Base-by-base conservation (phyloP, 768 basidiomycete species). In the Chalciporus pseudorubinellus region DNA sequence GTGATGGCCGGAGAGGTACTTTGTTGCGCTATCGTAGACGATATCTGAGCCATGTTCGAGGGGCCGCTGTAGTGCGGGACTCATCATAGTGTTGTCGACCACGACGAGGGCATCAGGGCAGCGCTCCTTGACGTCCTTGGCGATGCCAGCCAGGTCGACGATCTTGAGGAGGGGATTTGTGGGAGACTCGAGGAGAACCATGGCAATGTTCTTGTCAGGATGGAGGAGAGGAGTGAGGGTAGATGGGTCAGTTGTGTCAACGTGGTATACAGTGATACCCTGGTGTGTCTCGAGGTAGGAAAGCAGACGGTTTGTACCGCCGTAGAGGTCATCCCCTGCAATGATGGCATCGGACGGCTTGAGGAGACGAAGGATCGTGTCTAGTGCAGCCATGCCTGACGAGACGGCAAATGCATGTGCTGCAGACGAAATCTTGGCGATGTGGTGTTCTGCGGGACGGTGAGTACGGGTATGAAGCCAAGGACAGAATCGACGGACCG, bases 41-140 rank as follows among this genome's bases (percentile, higher is more conserved):
- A 99, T 84, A 66, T 99, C 97, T 43, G 92, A 92, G 14, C 95
- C 97, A 50, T 97, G 87, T 63, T 98, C 93, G 33, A 98, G 80
- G 11, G 97, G 97, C 51, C 95, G 76, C 66, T 95, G 94, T 8
- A 98, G 77, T 71, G 98, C 98, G 14, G 97, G 95, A 65, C 94
- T 97, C 95, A 98, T 98, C 97, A 98, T 98, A 53, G 97, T 98
- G 67, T 99, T 98, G 69, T 98, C 97, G 19, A 93, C 92, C 33
- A 95, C 89, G 47, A 95, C 74, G 59, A 93, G 60, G 2, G 92
- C 93, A 62, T 89, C 81, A 8, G 87, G 85, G 16, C 87, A 87
- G 44, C 79, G 79, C 61, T 87, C 83, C 64, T 95, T 94, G 58
- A 95, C 90, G 59, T 92, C 79, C 48, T 81, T 78, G 59, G 87